phyloP scores from a whole-genome alignment of 441 rosid genomes.

The Croton laevigatus region DNA sequence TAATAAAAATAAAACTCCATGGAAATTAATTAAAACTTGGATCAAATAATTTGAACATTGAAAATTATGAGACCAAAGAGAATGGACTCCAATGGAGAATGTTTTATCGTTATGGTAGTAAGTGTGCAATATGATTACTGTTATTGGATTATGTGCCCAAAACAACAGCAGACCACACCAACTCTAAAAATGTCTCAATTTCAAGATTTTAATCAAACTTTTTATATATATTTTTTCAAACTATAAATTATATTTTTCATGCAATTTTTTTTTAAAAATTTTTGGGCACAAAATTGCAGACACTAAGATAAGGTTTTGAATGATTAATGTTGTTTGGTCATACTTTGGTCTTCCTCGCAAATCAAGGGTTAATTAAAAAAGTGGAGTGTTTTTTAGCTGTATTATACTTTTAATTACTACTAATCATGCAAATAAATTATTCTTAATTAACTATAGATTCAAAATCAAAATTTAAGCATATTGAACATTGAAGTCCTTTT shows the following conservation, averaged over 20 bases:
- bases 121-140: conserved; percentile 21
- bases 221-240: not conserved
- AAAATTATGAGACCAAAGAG: not conserved
- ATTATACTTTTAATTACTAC: too few species aligned
- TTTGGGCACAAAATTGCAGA: conserved; percentile 15
- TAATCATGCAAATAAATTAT: too few species aligned
- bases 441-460: not conserved
- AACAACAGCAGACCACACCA: conserved; percentile 17
- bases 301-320: not conserved
- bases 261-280: too few species aligned
- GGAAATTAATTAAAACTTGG: too few species aligned
- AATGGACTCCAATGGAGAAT: not conserved
- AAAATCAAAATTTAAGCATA: too few species aligned
- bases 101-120: conserved; percentile 6
- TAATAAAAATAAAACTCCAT: too few species aligned
- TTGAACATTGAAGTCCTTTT: not conserved
- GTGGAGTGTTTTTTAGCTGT: too few species aligned
- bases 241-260: not conserved
- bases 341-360: conserved; percentile 5
- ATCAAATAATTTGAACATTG: too few species aligned
- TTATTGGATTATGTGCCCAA: conserved; percentile 19
- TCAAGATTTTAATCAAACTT: not conserved
- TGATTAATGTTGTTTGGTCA: conserved; percentile 4
- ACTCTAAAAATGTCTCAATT: not conserved
- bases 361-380: conserved; percentile 4